A percentile compares a stretch with the other conserved stretches of the same genome.
Evolutionary conservation across 257 asterid genomes (phyloP).

Genomic region (Gynochthodes officinalis): DNA sequence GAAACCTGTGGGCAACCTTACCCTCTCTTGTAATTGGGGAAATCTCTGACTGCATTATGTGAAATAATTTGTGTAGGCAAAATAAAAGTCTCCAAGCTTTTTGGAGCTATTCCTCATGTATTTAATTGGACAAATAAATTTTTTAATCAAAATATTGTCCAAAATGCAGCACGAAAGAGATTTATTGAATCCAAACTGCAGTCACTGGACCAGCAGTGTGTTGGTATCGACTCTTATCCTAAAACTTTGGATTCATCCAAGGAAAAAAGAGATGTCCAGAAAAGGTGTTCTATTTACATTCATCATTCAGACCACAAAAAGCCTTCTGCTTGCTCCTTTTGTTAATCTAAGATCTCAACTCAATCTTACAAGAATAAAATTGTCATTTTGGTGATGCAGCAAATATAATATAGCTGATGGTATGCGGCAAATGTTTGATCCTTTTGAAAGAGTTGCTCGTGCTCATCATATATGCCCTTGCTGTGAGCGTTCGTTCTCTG

Average conservation of each 20-base stretch:
- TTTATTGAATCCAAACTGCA: conserved; percentile 75
- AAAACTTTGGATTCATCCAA: conserved; percentile 55
- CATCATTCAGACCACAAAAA: background rate
- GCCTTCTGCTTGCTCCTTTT: background rate
- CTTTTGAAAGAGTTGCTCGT: conserved; percentile 81
- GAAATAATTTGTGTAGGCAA: background rate
- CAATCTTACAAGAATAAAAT: background rate
- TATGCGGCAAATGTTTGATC: conserved; percentile 68
- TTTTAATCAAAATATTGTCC: background rate
- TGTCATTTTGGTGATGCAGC: conserved; percentile 41
- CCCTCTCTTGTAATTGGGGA: background rate
- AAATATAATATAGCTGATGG: conserved; percentile 56
- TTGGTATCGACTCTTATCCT: conserved; percentile 59
- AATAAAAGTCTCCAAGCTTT: background rate
- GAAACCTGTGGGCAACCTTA: background rate
- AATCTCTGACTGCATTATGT: background rate
- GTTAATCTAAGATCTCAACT: background rate
- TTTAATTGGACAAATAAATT: background rate
- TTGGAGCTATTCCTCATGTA: background rate
- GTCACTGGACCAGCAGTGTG: conserved; percentile 62
- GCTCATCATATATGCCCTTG: conserved; percentile 87
- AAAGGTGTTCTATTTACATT: conserved; percentile 44
- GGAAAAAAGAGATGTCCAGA: conserved; percentile 60
- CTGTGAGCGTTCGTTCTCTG: conserved; percentile 88
- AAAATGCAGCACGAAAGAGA: conserved; percentile 68